Evolutionary conservation across 2,329 filamentous ascomycete species (phyloP).

Genomic region (Fusarium secorum): DNA sequence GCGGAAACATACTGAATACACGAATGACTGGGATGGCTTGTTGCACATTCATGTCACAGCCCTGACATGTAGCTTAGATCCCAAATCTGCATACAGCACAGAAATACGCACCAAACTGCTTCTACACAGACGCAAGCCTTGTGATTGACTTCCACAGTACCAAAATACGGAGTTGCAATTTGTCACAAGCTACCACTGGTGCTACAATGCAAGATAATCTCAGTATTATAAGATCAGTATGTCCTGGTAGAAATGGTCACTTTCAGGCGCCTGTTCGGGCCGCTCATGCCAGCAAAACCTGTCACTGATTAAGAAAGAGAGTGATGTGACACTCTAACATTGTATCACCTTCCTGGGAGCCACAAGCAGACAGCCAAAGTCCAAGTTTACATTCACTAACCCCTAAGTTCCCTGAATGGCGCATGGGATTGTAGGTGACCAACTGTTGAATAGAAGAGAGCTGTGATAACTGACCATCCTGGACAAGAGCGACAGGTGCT

Average conservation of each 20-base stretch:
- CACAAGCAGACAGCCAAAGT: not conserved
- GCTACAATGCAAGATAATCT: not conserved
- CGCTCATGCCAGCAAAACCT: not conserved
- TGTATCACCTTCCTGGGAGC: not conserved
- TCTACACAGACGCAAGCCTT: not conserved
- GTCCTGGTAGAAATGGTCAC: not conserved
- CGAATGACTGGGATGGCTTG: not conserved
- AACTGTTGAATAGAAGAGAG: not conserved
- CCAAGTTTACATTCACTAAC: not conserved
- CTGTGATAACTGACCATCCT: not conserved
- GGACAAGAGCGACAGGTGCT: not conserved
- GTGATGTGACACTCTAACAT: not conserved
- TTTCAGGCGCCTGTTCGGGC: fast-evolving
- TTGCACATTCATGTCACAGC: not conserved
- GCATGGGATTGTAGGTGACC: not conserved
- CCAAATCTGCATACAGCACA: not conserved
- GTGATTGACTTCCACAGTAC: not conserved
- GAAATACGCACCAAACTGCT: not conserved
- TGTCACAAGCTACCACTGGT: not conserved
- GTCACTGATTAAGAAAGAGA: not conserved
- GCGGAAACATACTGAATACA: not conserved
- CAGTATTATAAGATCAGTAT: not conserved
- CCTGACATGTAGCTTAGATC: not conserved
- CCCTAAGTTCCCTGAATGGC: not conserved
- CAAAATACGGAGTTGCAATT: not conserved